Evolutionary conservation across 1,284 basidiomycete genomes (phyloP).

Genomic region (Phylloporus gajari): DNA sequence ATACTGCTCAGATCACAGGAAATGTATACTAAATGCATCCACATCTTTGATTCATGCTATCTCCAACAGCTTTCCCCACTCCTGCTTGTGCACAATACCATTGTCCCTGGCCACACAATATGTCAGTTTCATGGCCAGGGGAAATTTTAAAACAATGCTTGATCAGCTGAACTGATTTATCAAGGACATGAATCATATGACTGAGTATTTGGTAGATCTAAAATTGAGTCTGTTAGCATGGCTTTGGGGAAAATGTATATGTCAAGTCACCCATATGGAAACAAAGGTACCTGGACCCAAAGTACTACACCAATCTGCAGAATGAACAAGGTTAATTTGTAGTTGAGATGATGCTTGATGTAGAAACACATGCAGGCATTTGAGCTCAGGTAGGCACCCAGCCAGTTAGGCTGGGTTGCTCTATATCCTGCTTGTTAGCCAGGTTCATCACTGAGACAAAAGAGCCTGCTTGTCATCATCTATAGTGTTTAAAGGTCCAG

Average conservation of each 20-base stretch:
- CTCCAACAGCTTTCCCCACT: conserved; percentile 48
- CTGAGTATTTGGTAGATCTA: too few relatives aligned
- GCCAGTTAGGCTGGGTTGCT: conserved; percentile 75
- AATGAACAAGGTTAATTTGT: conserved; percentile 61
- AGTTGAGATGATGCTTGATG: conserved; percentile 86
- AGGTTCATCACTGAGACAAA: neutral
- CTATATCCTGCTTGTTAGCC: conserved; percentile 47
- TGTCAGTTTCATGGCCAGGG: conserved; percentile 59
- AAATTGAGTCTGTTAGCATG: too few relatives aligned
- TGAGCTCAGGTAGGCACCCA: conserved; percentile 74
- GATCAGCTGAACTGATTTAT: too few relatives aligned
- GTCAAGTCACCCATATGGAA: too few relatives aligned
- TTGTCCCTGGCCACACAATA: conserved; percentile 77
- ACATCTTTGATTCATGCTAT: conserved; percentile 67
- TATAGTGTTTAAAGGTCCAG: too few relatives aligned
- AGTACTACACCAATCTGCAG: too few relatives aligned
- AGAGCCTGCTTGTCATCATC: conserved; percentile 85
- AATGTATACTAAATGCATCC: conserved; percentile 52
- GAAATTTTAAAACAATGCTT: too few relatives aligned
- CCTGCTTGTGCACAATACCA: conserved; percentile 67
- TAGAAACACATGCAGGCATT: conserved; percentile 93
- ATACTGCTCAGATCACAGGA: conserved; percentile 27
- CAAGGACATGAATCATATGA: too few relatives aligned
- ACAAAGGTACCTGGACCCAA: too few relatives aligned
- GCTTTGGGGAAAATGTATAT: too few relatives aligned